A percentile compares a stretch with the other conserved stretches of the same genome.
These are phyloP conservation scores for Hypomontagnella submonticulosa DNA, from an alignment of 495 filamentous ascomycete species.

Conservation along the genomic window DNA sequence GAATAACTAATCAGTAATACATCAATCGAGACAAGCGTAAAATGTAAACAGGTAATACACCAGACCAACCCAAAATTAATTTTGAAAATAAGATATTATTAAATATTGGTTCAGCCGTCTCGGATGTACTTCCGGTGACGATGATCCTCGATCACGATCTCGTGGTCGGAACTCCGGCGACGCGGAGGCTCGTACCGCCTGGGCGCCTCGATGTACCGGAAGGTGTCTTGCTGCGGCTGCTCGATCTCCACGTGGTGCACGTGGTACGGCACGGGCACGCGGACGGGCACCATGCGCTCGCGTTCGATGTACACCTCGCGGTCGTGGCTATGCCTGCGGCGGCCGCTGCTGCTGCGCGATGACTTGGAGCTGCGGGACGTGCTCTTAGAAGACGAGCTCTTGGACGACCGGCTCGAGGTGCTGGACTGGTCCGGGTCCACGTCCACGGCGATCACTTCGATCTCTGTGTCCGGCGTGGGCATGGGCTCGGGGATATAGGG, in stretches of 20 bases:
- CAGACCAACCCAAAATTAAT: neutral
- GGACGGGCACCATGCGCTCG: constrained; percentile 54
- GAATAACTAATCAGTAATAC: neutral
- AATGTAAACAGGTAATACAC: neutral
- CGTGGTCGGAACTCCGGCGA: constrained; percentile 40
- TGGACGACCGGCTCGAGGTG: constrained; percentile 37
- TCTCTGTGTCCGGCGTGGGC: constrained; percentile 48
- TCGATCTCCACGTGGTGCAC: constrained; percentile 44
- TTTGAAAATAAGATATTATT: no score
- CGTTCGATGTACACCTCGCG: constrained; percentile 62
- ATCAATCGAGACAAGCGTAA: constrained; percentile 3
- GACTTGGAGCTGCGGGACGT: constrained; percentile 44
- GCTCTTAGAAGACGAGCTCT: constrained; percentile 41
- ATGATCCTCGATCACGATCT: constrained; percentile 48
- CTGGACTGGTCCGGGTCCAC: constrained; percentile 53
- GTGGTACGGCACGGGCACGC: constrained; percentile 50
- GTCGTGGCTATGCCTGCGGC: constrained; percentile 45
- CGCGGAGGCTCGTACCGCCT: constrained; percentile 41
- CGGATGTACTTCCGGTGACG: constrained; percentile 43
- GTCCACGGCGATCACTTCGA: constrained; percentile 65
- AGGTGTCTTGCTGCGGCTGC: constrained; percentile 54
- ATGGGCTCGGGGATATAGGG: constrained; percentile 29
- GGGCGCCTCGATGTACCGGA: constrained; percentile 61
- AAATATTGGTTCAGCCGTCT: constrained; percentile 18
- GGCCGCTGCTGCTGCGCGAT: constrained; percentile 36